These are phyloP conservation scores for Citrus hindsii DNA, from an alignment of 345 rosid species.

Conservation along the genomic window DNA sequence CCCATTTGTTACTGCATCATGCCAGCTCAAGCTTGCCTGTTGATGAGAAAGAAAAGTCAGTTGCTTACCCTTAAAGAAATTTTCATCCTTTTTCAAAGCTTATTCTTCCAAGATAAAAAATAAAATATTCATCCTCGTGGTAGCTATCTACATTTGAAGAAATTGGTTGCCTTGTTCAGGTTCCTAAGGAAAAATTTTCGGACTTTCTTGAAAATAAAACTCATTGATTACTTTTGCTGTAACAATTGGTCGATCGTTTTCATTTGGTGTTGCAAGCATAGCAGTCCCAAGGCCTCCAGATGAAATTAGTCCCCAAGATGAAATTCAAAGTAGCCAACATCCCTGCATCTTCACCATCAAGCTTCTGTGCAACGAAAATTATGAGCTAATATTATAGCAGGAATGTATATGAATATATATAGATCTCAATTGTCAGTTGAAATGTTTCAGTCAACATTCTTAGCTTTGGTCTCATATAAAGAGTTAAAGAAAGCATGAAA, in stretches of 20 bases:
- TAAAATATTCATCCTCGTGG: too few relatives aligned
- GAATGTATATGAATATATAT: too few relatives aligned
- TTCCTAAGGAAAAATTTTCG: background rate
- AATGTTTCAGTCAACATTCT: background rate
- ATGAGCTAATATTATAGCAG: background rate
- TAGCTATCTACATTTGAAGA: background rate
- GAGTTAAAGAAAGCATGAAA: background rate
- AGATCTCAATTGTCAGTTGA: too few relatives aligned
- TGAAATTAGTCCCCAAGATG: slow-evolving; percentile 18
- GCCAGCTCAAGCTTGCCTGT: background rate
- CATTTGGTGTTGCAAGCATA: slow-evolving; percentile 19
- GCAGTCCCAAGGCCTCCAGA: slow-evolving; percentile 22
- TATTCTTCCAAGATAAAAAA: background rate
- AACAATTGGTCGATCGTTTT: background rate
- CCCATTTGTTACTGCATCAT: background rate
- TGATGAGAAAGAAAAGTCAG: background rate
- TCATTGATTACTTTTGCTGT: slow-evolving; percentile 12
- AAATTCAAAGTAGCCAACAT: slow-evolving; percentile 23
- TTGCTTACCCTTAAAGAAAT: background rate
- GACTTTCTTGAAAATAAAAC: background rate
- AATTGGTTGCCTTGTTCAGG: background rate
- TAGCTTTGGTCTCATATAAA: background rate
- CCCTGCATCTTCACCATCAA: slow-evolving; percentile 15
- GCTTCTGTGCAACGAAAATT: background rate
- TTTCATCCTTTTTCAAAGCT: background rate